A percentile compares a stretch with the other conserved stretches of the same genome.
These are phyloP conservation scores for Rauvolfia tetraphylla DNA, from an alignment of 257 asterid species.

Conservation along the genomic window DNA sequence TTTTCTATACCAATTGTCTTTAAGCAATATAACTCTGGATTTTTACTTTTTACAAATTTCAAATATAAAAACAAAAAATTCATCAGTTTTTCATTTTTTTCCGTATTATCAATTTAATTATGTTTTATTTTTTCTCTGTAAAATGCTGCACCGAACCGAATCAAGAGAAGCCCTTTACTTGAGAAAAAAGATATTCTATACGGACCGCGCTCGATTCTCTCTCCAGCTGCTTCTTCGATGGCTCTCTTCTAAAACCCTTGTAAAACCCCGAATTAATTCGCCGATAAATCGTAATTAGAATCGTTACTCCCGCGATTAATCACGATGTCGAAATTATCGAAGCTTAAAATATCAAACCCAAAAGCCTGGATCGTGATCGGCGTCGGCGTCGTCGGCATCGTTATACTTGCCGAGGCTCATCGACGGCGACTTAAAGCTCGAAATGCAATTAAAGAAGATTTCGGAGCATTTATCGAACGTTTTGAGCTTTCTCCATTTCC, in stretches of 20 bases:
- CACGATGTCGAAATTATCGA: conserved; percentile 52
- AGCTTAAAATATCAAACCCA: conserved; percentile 56
- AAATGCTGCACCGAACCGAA: no score
- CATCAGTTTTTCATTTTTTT: no score
- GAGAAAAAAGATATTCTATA: no score
- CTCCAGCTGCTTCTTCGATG: background rate
- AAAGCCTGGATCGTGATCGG: conserved; percentile 86
- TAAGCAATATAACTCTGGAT: no score
- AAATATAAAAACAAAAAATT: no score
- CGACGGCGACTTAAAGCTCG: conserved; percentile 66
- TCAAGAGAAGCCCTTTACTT: no score
- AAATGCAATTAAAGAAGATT: conserved; percentile 49
- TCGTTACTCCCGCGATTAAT: background rate
- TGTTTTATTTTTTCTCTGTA: no score
- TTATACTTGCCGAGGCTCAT: conserved; percentile 73
- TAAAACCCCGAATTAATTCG: conserved; percentile 34
- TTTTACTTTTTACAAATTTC: no score
- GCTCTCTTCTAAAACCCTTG: conserved; percentile 17
- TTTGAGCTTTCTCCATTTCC: conserved; percentile 72
- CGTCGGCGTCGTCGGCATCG: conserved; percentile 72
- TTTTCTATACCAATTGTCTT: no score
- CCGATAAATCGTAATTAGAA: conserved; percentile 9
- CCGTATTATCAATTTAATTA: no score
- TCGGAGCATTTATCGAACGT: conserved; percentile 77
- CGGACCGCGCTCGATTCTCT: background rate